A percentile compares a stretch with the other conserved stretches of the same genome.
Evolutionary conservation across 108 stramenopile genomes (phyloP).

Genomic region (Nannochloropsis oceanica): DNA sequence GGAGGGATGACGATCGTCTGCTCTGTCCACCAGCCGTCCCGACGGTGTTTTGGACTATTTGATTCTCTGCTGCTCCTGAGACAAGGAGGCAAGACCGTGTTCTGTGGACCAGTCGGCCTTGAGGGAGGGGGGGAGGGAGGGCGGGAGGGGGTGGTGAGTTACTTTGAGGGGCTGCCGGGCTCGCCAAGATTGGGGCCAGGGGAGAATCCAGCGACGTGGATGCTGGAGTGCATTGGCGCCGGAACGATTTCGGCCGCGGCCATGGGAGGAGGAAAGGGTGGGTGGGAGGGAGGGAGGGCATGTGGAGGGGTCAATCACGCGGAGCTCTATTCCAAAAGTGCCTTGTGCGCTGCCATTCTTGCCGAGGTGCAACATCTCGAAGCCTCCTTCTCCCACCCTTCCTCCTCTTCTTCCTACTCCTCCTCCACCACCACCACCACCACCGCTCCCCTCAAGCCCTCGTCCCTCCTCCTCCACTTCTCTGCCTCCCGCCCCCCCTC

Average conservation of each 20-base stretch:
- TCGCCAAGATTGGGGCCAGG: neutral
- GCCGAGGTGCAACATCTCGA: no score
- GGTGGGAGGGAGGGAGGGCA: neutral
- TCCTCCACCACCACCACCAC: no score
- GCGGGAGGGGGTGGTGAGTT: neutral
- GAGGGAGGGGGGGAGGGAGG: no score
- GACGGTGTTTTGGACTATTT: neutral
- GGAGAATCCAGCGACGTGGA: conserved; percentile 64
- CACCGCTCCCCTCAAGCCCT: no score
- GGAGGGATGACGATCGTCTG: conserved; percentile 40
- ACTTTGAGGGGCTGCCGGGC: neutral
- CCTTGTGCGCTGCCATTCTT: no score
- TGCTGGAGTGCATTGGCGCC: conserved; percentile 52
- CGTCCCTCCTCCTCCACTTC: neutral
- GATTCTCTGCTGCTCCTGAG: neutral
- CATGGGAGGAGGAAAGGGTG: neutral
- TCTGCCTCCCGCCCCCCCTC: neutral
- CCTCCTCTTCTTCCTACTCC: no score
- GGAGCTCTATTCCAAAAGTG: no score
- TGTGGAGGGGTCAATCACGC: neutral
- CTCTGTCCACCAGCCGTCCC: conserved; percentile 19
- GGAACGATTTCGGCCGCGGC: neutral
- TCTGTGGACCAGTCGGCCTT: conserved; percentile 21
- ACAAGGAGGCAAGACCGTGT: conserved; percentile 4
- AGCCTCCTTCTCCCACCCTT: no score